Evolutionary conservation across 371 early-diverging fungal genomes (phyloP).

Genomic region (Gilbertella persicaria): DNA sequence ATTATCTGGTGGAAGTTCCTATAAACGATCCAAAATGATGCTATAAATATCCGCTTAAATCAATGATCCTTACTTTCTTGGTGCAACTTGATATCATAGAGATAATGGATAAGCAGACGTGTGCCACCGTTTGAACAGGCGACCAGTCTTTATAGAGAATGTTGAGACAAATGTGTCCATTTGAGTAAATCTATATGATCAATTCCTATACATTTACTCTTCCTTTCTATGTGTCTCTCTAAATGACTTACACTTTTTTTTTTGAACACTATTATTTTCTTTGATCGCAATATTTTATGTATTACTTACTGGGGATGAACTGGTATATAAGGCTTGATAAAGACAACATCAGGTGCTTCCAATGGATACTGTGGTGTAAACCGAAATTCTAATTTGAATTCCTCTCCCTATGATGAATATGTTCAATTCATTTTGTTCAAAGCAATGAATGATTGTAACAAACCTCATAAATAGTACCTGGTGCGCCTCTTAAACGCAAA

Average conservation of each 20-base stretch:
- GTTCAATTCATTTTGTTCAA: constrained; percentile 10
- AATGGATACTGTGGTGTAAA: constrained; percentile 84
- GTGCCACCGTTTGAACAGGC: constrained; percentile 92
- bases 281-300: constrained; percentile 1
- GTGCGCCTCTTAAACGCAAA: constrained; percentile 62
- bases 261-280: constrained; percentile 4
- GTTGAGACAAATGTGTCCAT: constrained; percentile 95
- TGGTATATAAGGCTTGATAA: constrained; percentile 69
- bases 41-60: too few species aligned
- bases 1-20: constrained; percentile 81
- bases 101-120: constrained; percentile 92
- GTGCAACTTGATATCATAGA: constrained; percentile 90
- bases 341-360: constrained; percentile 85
- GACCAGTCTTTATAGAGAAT: constrained; percentile 96
- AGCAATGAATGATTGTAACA: not conserved
- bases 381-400: constrained; percentile 74
- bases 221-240: too few species aligned
- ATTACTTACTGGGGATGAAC: constrained; percentile 80
- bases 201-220: not conserved
- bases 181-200: constrained; percentile 72
- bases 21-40: too few species aligned
- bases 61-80: constrained; percentile 58
- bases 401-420: constrained; percentile 49
- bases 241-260: not conserved
- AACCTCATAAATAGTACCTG: constrained; percentile 70